Percentiles rank a stretch among this genome's conserved stretches.
Conservation (phyloP, 805 yeast species). For the Wickerhamomyces tratensis region DNA sequence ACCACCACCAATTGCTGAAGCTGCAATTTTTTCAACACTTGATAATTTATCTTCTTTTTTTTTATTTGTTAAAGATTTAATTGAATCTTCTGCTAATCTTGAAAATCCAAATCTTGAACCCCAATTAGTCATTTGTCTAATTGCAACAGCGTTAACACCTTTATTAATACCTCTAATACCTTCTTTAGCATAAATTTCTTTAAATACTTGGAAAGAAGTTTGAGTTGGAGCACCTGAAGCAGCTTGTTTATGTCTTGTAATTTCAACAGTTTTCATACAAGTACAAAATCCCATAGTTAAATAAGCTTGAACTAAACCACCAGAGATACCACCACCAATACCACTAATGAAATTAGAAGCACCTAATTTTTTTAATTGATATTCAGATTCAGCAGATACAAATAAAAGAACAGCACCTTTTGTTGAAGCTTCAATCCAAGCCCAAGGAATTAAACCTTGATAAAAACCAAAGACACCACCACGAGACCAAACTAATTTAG, state of each 20-base stretch:
- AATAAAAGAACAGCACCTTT: conserved; percentile 94
- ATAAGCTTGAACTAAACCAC: conserved; percentile 96
- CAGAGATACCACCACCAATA: conserved; percentile 90
- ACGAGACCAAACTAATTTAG: conserved; percentile 76
- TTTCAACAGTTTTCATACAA: conserved; percentile 98
- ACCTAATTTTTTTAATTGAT: conserved; percentile 56
- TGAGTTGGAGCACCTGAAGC: conserved; percentile 59
- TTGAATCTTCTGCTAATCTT: conserved; percentile 81
- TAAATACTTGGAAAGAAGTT: conserved; percentile 78
- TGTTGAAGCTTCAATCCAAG: conserved; percentile 99
- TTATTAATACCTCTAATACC: conserved; percentile 93
- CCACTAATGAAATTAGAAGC: conserved; percentile 72
- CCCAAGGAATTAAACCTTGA: conserved; percentile 99
- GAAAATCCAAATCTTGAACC: conserved; percentile 94
- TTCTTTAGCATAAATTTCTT: conserved; percentile 72
- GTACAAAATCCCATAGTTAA: conserved; percentile 97
- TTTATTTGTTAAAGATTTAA: conserved; percentile 57
- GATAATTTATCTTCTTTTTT: conserved; percentile 49
- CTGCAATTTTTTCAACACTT: conserved; percentile 73
- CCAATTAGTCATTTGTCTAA: conserved; percentile 98
- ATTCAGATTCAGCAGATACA: conserved; percentile 89
- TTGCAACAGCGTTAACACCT: conserved; percentile 99
- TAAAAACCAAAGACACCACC: conserved; percentile 91
- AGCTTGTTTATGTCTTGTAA: conserved; percentile 79
- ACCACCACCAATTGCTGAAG: conserved; percentile 94